Conservation (phyloP, 352 stramenopile species). For the Phytopythium aichiense region DNA sequence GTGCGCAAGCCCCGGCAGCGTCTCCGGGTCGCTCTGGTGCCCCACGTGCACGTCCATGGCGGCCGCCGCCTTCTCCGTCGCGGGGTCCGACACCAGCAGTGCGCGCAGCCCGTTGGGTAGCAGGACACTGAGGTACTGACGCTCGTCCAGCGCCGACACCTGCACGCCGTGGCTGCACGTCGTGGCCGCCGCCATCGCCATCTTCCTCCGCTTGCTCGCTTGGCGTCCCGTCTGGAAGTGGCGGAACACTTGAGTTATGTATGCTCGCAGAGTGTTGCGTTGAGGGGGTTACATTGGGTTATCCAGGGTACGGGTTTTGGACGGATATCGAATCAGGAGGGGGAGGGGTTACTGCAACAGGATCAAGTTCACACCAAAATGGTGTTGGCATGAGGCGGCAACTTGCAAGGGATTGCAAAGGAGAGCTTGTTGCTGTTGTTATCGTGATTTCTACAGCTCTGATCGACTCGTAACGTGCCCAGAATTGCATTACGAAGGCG, state of each 20-base stretch:
- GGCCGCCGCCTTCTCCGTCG: conserved; percentile 89
- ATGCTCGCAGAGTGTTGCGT: not conserved
- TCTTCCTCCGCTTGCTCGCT: too few relatives aligned
- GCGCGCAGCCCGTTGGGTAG: conserved; percentile 61
- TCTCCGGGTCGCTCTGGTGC: conserved; percentile 84
- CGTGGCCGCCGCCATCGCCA: conserved; percentile 27
- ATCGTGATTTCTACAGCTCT: too few relatives aligned
- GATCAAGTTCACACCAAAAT: too few relatives aligned
- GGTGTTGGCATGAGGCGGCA: too few relatives aligned
- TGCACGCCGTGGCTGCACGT: conserved; percentile 44
- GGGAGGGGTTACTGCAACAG: too few relatives aligned
- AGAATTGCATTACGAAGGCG: too few relatives aligned
- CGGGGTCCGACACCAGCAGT: conserved; percentile 89
- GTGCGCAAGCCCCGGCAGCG: conserved; percentile 87
- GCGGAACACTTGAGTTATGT: not conserved
- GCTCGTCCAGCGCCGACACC: conserved; percentile 59
- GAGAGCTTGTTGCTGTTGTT: too few relatives aligned
- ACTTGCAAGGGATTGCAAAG: too few relatives aligned
- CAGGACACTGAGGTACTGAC: conserved; percentile 46
- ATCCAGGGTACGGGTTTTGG: too few relatives aligned
- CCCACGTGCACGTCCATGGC: conserved; percentile 96
- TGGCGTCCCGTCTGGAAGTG: not conserved
- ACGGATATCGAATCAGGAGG: not conserved
- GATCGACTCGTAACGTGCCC: too few relatives aligned
- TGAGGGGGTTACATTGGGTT: not conserved